Conservation (phyloP, 73 alveolate genomes). For the Urostyla sp. region DNA sequence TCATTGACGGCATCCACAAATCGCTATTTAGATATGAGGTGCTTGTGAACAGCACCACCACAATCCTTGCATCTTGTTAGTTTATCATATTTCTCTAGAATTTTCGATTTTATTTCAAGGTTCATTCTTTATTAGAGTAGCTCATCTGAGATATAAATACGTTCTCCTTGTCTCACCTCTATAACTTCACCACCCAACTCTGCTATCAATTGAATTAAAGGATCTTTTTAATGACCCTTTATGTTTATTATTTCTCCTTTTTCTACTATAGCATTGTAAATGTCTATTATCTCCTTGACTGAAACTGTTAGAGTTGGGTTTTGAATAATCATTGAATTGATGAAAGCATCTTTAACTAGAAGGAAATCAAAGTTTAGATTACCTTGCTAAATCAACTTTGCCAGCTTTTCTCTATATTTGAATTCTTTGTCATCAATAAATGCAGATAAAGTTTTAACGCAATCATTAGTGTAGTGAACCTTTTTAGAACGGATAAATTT, state of each 20-base stretch:
- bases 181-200: conserved; percentile 53
- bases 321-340: conserved; percentile 39
- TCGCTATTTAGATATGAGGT: conserved; percentile 11
- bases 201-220: conserved; percentile 32
- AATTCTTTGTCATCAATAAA: background rate
- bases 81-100: conserved; percentile 37
- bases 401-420: conserved; percentile 22
- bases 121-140: conserved; percentile 48
- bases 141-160: conserved; percentile 52
- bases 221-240: conserved; percentile 50
- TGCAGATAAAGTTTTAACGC: background rate
- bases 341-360: conserved; percentile 52
- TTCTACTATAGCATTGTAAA: conserved; percentile 42
- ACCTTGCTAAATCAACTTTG: conserved; percentile 1
- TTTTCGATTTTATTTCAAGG: conserved; percentile 56
- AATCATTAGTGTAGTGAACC: conserved; percentile 12
- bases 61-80: conserved; percentile 62
- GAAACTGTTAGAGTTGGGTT: conserved; percentile 49
- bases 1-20: conserved; percentile 43
- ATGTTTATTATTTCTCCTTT: conserved; percentile 32
- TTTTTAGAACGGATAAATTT: conserved; percentile 19
- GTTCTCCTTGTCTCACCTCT: conserved; percentile 37
- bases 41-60: conserved; percentile 45
- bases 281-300: conserved; percentile 40
- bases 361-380: conserved; percentile 36